Conservation (phyloP, 176 grass and related monocot species). For the Carex scoparia region DNA sequence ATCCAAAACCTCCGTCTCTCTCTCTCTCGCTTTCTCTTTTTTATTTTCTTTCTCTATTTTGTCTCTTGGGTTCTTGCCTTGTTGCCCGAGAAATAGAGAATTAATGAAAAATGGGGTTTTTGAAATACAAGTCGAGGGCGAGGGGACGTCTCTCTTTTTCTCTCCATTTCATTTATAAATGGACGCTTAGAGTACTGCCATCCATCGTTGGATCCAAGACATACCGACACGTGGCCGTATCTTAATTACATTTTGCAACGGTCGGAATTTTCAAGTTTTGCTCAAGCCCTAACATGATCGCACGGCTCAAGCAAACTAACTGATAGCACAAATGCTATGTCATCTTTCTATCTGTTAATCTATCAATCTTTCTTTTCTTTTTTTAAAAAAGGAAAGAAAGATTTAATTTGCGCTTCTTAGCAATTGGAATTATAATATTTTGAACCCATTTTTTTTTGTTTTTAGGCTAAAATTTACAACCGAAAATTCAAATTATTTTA, state of each 20-base stretch:
- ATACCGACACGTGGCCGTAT: neutral
- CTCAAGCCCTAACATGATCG: neutral
- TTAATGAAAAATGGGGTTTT: neutral
- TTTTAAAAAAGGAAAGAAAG: too few species aligned
- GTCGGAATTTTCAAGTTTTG: constrained; percentile 13
- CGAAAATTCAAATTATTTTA: neutral
- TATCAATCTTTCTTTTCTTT: neutral
- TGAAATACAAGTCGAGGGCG: neutral
- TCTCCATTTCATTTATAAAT: neutral
- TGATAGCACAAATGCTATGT: neutral
- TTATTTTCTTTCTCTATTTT: neutral
- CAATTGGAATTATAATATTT: neutral
- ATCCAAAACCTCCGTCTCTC: neutral
- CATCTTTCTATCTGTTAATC: neutral
- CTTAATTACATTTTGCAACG: neutral
- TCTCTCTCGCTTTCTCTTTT: neutral
- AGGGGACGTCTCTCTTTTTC: neutral
- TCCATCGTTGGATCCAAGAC: neutral
- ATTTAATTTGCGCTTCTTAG: neutral
- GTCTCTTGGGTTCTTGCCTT: neutral
- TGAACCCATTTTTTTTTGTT: neutral
- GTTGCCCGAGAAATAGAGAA: neutral
- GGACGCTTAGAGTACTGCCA: neutral
- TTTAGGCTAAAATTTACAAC: neutral
- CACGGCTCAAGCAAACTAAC: neutral